A percentile compares a stretch with the other conserved stretches of the same genome.
phyloP scores from a whole-genome alignment of 148 eudicot species.

The Beta vulgaris region DNA sequence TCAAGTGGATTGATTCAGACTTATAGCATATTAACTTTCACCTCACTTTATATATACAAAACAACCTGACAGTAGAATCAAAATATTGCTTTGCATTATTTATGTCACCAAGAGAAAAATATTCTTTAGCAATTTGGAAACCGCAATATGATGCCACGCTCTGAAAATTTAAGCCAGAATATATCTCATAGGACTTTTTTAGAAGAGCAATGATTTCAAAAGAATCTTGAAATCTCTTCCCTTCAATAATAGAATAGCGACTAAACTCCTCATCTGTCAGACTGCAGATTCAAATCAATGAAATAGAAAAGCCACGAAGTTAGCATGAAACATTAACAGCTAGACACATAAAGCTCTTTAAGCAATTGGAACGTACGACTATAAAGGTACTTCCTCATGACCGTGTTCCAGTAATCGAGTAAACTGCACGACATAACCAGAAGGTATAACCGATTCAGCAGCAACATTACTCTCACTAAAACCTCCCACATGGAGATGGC shows the following conservation, averaged over 20 bases:
- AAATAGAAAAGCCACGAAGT: no score
- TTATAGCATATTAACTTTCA: no score
- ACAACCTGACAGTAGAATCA: no score
- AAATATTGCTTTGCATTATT: no score
- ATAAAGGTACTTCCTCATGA: constrained; percentile 50
- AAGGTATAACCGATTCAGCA: constrained; percentile 73
- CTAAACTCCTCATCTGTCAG: constrained; percentile 77
- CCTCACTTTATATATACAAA: no score
- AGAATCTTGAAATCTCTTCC: no score
- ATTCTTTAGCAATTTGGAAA: no score
- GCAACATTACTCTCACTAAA: constrained; percentile 44
- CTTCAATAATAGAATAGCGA: constrained; percentile 56
- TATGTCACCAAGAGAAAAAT: no score
- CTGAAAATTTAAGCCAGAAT: constrained; percentile 56
- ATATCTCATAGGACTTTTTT: constrained; percentile 71
- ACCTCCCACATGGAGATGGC: constrained; percentile 66
- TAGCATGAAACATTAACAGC: not conserved
- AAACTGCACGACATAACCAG: constrained; percentile 77
- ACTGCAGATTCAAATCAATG: constrained; percentile 39
- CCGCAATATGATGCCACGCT: no score
- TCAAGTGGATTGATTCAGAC: no score
- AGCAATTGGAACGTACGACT: constrained; percentile 49
- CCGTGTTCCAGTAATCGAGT: constrained; percentile 71
- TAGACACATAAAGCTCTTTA: not conserved
- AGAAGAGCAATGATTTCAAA: constrained; percentile 82